These are phyloP conservation scores for Mortierella hygrophila DNA, from an alignment of 192 early-diverging fungal species.

Conservation along the genomic window DNA sequence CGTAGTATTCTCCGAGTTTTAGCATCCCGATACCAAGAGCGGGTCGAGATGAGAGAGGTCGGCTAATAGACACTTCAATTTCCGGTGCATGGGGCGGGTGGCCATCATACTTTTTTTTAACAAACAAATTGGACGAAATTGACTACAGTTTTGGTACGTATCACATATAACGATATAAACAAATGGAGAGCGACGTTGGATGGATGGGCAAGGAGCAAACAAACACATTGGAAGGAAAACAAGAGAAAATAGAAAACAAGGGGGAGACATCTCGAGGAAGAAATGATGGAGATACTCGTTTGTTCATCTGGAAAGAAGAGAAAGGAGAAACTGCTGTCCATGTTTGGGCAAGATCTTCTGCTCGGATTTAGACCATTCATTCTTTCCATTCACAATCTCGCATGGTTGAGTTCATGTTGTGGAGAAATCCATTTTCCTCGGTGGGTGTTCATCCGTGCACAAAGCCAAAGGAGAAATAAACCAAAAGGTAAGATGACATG, in stretches of 20 bases:
- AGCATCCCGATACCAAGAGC: background rate
- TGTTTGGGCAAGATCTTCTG: background rate
- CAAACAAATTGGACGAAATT: too few species aligned
- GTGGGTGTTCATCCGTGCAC: too few species aligned
- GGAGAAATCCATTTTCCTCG: too few species aligned
- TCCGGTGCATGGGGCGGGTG: too few species aligned
- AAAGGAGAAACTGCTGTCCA: background rate
- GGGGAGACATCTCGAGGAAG: background rate
- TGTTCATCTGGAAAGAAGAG: background rate
- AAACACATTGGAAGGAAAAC: background rate
- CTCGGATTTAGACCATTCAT: background rate
- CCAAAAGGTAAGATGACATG: too few species aligned
- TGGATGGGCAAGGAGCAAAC: background rate
- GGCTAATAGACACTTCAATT: too few species aligned
- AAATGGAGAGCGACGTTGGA: too few species aligned
- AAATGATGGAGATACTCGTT: background rate
- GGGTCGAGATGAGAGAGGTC: background rate
- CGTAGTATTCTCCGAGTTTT: slow-evolving; percentile 1
- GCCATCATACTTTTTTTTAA: too few species aligned
- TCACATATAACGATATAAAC: too few species aligned
- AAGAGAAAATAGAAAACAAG: background rate
- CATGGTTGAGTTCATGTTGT: background rate
- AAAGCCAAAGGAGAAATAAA: too few species aligned
- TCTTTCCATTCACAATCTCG: background rate
- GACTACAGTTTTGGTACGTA: too few species aligned